Evolutionary conservation across 768 basidiomycete species (phyloP).

Genomic region (Rickenella mellea): DNA sequence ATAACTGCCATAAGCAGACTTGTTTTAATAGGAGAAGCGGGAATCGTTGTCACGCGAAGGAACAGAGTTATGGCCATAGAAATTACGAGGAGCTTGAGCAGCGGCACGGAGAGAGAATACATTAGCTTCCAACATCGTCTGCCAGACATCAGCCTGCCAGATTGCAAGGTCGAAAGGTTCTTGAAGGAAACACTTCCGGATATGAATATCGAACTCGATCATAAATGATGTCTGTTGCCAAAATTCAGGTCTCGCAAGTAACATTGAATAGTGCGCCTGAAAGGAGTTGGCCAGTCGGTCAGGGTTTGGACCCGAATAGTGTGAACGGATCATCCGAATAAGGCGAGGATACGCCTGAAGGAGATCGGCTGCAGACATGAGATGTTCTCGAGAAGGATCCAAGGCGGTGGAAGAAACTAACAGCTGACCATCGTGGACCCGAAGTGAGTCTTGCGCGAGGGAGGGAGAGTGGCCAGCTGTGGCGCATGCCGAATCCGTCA

Average conservation of each 20-base stretch:
- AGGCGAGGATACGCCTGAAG: not conserved
- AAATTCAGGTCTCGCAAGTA: not conserved
- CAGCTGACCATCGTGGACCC: constrained; percentile 35
- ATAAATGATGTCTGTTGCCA: not conserved
- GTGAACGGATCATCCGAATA: not conserved
- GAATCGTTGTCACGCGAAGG: no score
- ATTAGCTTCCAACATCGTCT: not conserved
- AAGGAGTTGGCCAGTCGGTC: not conserved
- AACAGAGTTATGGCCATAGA: no score
- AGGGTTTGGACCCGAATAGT: not conserved
- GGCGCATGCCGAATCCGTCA: not conserved
- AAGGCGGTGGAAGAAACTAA: not conserved
- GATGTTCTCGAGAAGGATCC: not conserved
- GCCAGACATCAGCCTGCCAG: not conserved
- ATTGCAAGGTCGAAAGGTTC: not conserved
- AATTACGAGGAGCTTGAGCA: no score
- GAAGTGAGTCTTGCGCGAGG: constrained; percentile 50
- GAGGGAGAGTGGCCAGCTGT: not conserved
- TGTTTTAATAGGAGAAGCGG: no score
- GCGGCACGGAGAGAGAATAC: not conserved
- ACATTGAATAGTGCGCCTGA: not conserved
- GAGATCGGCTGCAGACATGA: not conserved
- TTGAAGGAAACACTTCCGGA: not conserved
- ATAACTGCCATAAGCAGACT: no score
- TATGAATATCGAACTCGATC: not conserved